A percentile compares a stretch with the other conserved stretches of the same genome.
Evolutionary conservation across 2,329 filamentous ascomycete genomes (phyloP).

Genomic region (Amylocarpus encephaloides): DNA sequence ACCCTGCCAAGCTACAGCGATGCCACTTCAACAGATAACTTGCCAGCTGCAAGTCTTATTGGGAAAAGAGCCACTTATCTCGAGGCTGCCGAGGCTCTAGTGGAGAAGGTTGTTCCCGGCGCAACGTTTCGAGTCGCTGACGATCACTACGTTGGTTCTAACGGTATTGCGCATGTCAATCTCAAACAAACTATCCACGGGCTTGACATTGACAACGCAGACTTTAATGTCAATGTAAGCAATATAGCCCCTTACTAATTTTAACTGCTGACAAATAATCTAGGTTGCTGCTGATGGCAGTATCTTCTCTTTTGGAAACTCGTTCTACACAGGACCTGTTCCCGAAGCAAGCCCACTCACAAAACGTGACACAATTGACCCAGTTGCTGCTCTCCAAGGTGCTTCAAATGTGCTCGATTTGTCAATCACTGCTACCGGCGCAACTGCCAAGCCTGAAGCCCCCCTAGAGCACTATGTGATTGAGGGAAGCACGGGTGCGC

Average conservation of each 20-base stretch:
- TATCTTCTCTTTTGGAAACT: constrained; percentile 52
- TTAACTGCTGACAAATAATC: constrained; percentile 29
- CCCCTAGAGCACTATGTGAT: constrained; percentile 29
- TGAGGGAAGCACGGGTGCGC: constrained; percentile 42
- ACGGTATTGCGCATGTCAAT: constrained; percentile 51
- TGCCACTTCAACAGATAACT: constrained; percentile 1
- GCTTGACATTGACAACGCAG: constrained; percentile 52
- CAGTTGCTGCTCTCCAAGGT: constrained; percentile 37
- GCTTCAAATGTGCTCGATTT: constrained; percentile 12
- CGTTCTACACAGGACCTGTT: constrained; percentile 40
- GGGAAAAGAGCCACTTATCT: constrained; percentile 32
- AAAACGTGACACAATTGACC: constrained; percentile 39
- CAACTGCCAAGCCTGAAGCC: constrained; percentile 11
- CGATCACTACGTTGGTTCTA: constrained; percentile 48
- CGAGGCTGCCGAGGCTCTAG: constrained; percentile 39
- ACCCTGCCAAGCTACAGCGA: constrained; percentile 15
- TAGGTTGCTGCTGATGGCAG: constrained; percentile 46
- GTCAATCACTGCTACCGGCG: constrained; percentile 7
- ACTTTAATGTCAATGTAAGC: constrained; percentile 19
- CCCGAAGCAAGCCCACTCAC: constrained; percentile 35
- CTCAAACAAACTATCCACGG: constrained; percentile 54
- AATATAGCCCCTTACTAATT: neutral
- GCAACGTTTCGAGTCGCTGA: constrained; percentile 43
- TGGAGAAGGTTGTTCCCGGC: constrained; percentile 35
- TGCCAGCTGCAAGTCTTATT: neutral